These are phyloP conservation scores for Aspergillus ustus DNA, from an alignment of 2,329 filamentous ascomycete species.

Conservation along the genomic window DNA sequence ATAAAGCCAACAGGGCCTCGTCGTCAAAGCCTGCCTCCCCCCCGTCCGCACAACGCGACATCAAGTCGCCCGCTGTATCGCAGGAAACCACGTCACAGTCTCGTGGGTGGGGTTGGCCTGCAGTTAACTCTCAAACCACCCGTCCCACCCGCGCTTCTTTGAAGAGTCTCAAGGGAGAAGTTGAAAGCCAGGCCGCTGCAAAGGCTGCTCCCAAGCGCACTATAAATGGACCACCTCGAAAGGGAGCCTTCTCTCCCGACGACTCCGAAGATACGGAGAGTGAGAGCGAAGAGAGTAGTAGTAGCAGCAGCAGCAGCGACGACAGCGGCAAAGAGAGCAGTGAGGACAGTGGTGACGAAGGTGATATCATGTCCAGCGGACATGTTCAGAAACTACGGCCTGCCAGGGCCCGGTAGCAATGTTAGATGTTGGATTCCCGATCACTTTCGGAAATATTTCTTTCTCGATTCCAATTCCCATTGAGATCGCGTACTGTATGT, in stretches of 20 bases:
- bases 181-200: conserved; percentile 4
- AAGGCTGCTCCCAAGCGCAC: conserved; percentile 3
- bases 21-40: not conserved
- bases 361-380: conserved; percentile 32
- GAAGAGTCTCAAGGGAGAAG: not conserved
- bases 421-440: not conserved
- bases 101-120: conserved; percentile 1
- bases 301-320: conserved; percentile 20
- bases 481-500: conserved; percentile 4
- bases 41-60: conserved; percentile 16
- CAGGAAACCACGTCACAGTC: conserved; percentile 6
- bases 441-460: not conserved
- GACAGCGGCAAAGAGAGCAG: conserved; percentile 6
- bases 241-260: conserved; percentile 14
- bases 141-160: not conserved
- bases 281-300: conserved; percentile 18
- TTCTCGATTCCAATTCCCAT: not conserved
- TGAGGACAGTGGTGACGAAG: conserved; percentile 16
- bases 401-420: conserved; percentile 4
- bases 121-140: not conserved
- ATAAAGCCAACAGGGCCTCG: conserved; percentile 3
- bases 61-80: conserved; percentile 31
- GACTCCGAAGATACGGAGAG: conserved; percentile 26
- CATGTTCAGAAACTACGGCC: conserved; percentile 21
- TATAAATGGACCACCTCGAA: conserved; percentile 3